A percentile compares a stretch with the other conserved stretches of the same genome.
These are phyloP conservation scores for Acanthamoeba triangularis DNA, from an alignment of 208 protist genomes.

Conservation along the genomic window DNA sequence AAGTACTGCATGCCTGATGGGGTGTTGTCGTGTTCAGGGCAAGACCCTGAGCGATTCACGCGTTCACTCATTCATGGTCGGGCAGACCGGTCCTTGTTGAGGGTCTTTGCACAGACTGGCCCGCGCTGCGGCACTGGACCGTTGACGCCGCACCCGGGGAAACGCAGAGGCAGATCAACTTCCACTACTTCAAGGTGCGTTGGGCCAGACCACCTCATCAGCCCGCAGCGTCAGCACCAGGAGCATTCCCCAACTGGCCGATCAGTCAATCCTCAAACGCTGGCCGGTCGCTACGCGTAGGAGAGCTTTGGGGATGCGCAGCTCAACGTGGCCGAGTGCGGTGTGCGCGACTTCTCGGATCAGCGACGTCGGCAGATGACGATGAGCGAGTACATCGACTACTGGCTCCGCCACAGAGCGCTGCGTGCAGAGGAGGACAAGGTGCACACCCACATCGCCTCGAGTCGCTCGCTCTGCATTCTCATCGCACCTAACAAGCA, in stretches of 20 bases:
- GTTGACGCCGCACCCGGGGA: neutral
- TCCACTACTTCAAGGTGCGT: conserved; percentile 7
- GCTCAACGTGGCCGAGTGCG: conserved; percentile 66
- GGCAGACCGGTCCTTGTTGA: conserved; percentile 9
- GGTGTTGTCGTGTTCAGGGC: neutral
- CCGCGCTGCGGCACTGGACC: neutral
- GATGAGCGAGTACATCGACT: conserved; percentile 60
- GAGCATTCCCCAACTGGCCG: neutral
- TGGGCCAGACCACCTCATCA: neutral
- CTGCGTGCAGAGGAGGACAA: neutral
- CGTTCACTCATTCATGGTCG: neutral
- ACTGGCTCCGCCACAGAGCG: conserved; percentile 2
- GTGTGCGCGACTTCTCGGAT: conserved; percentile 31
- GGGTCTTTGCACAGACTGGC: conserved; percentile 35
- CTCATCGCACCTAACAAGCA: neutral
- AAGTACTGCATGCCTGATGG: neutral
- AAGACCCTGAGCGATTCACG: neutral
- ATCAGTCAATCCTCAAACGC: neutral
- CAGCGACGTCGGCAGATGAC: conserved; percentile 56
- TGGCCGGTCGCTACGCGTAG: neutral
- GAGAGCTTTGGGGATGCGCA: neutral
- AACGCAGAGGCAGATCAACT: neutral
- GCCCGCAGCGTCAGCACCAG: neutral
- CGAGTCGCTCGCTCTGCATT: neutral
- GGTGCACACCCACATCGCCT: neutral